phyloP scores from a whole-genome alignment of 2,329 filamentous ascomycete genomes.

The Arthrobotrys sphaeroides region DNA sequence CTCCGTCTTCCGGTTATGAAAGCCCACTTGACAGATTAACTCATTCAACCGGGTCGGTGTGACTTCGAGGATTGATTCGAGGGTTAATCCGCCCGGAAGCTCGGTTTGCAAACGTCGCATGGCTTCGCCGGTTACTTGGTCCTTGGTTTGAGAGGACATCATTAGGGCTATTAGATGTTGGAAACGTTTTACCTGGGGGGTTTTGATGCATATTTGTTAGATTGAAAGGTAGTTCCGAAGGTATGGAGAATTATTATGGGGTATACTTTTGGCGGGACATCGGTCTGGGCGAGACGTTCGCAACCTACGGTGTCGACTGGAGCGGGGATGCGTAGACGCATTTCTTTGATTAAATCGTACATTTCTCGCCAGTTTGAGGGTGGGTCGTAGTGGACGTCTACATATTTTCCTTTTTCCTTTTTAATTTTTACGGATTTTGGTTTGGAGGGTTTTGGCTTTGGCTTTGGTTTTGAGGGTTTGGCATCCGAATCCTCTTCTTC shows the following conservation, averaged over 20 bases:
- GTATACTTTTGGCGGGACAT: conserved; percentile 61
- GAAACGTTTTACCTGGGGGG: conserved; percentile 72
- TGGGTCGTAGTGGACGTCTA: conserved; percentile 61
- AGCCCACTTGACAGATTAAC: conserved; percentile 84
- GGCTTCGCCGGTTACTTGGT: conserved; percentile 84
- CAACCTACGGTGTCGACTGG: conserved; percentile 99
- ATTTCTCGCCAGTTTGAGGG: conserved; percentile 85
- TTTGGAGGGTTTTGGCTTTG: conserved; percentile 14
- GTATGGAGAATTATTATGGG: neutral
- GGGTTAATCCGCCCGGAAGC: conserved; percentile 73
- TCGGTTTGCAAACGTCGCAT: conserved; percentile 82
- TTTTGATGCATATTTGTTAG: neutral
- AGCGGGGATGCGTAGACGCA: conserved; percentile 77
- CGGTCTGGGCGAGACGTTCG: conserved; percentile 74
- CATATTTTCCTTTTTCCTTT: conserved; percentile 61
- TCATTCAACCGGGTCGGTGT: conserved; percentile 73
- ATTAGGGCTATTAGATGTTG: conserved; percentile 89
- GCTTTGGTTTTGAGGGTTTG: conserved; percentile 4
- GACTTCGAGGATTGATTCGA: conserved; percentile 80
- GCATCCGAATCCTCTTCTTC: neutral
- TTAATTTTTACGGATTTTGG: conserved; percentile 59
- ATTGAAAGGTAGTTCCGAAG: neutral
- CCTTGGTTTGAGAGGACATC: conserved; percentile 92
- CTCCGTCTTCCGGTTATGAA: conserved; percentile 93
- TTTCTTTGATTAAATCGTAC: conserved; percentile 78